Evolutionary conservation across 306 rosid genomes (phyloP), one percentile per base, ranked within the genome.

Genomic region (Fragaria iinumae): DNA sequence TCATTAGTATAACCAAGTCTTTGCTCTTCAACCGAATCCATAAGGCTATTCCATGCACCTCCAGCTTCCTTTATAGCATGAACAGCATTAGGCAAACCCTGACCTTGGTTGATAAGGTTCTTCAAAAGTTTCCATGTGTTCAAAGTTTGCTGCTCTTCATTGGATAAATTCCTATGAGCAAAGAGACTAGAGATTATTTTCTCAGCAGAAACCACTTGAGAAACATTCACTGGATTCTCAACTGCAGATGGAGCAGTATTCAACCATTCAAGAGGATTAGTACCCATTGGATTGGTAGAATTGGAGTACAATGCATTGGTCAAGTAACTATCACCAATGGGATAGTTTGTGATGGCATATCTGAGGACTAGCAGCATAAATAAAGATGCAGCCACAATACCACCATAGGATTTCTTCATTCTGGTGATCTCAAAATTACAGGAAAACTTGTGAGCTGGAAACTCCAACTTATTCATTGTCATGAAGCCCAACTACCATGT

Each of bases 41-140:
- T 82, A 73, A 96, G 96, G 76, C 67, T 85, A 81, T 85, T 90
- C 99, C 99, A 96, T 34, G 79, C 98, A 76, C 86, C 84, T 7
- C 88, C 90, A 65, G 98, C 99, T 87, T 96, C 99, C 90, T 90
- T 96, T 72, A 91, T 84, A 77, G 99, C 99, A 79, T 89, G 96
- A 36, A 89, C 88, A 43, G 97, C 93, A 86, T 89, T 89, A 74
- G 99, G 99, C 82, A 96, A 80, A 82, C 96, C 97, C 80, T 88
- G 89, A 76, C 84, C 80, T 83, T 83, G 88, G 83, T 91, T 81
- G 64, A 91, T 81, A 64, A 96, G 88, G 79, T 87, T 84, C 67
- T 89, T 93, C 88, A 96, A 77, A 71, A 74, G 91, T 79, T 85
- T 84, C 99, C 99, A 92, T 3, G 98, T 92, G 83, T 80, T 91